Conservation (phyloP, 2,329 filamentous ascomycete genomes). For the Seiridium unicorne region DNA sequence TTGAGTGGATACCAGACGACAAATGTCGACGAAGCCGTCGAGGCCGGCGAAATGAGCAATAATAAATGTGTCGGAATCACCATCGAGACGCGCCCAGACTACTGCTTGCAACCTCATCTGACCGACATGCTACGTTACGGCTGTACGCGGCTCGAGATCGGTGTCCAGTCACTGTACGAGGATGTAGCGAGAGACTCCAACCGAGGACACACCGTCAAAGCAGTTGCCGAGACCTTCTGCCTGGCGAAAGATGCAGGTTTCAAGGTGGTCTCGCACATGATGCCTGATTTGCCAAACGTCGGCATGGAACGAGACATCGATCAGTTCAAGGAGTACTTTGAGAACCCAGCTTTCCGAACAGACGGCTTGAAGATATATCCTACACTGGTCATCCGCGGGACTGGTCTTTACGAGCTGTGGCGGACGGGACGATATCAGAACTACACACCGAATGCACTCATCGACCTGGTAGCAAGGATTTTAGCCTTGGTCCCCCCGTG, state of each 20-base stretch:
- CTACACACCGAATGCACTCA: slow-evolving; percentile 94
- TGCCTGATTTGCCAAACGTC: slow-evolving; percentile 97
- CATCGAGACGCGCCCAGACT: slow-evolving; percentile 95
- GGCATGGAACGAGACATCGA: slow-evolving; percentile 97
- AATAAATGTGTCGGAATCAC: slow-evolving; percentile 98
- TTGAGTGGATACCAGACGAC: slow-evolving; percentile 93
- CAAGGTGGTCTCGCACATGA: slow-evolving; percentile 99
- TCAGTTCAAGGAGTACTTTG: slow-evolving; percentile 97
- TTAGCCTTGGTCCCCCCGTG: slow-evolving; percentile 91
- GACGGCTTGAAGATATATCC: slow-evolving; percentile 98
- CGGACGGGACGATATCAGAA: slow-evolving; percentile 96
- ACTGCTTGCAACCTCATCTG: slow-evolving; percentile 93
- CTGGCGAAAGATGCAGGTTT: slow-evolving; percentile 97
- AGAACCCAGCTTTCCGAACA: slow-evolving; percentile 92
- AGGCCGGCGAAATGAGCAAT: slow-evolving; percentile 93
- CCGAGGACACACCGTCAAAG: slow-evolving; percentile 89
- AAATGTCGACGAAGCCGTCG: slow-evolving; percentile 92
- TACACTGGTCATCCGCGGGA: slow-evolving; percentile 93
- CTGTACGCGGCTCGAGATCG: slow-evolving; percentile 90
- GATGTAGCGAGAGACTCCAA: slow-evolving; percentile 98
- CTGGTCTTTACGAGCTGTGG: slow-evolving; percentile 96
- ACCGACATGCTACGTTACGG: slow-evolving; percentile 97
- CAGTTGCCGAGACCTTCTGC: slow-evolving; percentile 95
- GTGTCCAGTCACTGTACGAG: slow-evolving; percentile 95
- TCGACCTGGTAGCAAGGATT: slow-evolving; percentile 95